A percentile compares a stretch with the other conserved stretches of the same genome.
Evolutionary conservation across 768 basidiomycete genomes (phyloP).

Genomic region (Tricholoma flavovirens): DNA sequence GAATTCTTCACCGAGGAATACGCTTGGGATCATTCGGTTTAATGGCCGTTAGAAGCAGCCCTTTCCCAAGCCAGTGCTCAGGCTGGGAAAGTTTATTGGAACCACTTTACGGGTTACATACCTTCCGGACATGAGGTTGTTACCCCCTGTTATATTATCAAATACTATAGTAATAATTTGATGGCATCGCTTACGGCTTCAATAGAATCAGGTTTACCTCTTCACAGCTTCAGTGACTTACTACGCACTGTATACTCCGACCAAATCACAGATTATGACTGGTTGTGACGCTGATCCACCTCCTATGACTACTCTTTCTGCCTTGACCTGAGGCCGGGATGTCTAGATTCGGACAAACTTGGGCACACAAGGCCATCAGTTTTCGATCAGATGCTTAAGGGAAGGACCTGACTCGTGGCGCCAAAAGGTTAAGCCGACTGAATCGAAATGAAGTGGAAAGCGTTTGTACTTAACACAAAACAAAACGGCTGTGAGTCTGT

Average conservation of each 20-base stretch:
- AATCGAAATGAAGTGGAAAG: background rate
- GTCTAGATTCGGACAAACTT: background rate
- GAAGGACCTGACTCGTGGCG: constrained; percentile 5
- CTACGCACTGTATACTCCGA: background rate
- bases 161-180: background rate
- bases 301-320: background rate
- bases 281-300: background rate
- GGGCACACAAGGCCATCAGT: background rate
- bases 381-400: background rate
- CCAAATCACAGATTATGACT: no score
- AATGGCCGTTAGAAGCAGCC: background rate
- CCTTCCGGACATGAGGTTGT: background rate
- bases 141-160: background rate
- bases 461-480: background rate
- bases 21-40: background rate
- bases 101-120: background rate
- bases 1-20: background rate
- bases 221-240: background rate
- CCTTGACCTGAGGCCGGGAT: no score
- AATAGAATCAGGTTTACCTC: background rate
- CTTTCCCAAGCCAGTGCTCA: background rate
- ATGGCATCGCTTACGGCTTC: background rate
- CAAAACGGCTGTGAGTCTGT: background rate
- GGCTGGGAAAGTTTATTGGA: background rate
- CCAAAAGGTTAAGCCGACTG: constrained; percentile 16